Conservation (phyloP, 139 green algal species). For the Picochlorum sp. region DNA sequence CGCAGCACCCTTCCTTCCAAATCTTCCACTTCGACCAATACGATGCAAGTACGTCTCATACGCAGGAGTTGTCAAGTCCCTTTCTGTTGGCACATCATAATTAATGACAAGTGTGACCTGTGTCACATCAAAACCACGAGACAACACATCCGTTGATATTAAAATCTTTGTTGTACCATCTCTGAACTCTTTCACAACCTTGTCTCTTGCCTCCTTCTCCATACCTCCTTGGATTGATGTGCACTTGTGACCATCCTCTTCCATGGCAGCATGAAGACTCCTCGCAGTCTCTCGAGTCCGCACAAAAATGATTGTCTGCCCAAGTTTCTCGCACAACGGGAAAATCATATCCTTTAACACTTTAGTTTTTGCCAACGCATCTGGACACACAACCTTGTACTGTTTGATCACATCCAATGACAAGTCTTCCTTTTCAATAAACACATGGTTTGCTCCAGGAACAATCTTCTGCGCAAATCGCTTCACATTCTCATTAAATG, state of each 20-base stretch:
- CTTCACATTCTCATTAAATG: conserved; percentile 91
- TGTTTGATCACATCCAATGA: conserved; percentile 97
- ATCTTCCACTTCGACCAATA: conserved; percentile 89
- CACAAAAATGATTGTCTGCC: conserved; percentile 99
- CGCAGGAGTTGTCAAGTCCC: conserved; percentile 60
- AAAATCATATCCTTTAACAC: conserved; percentile 92
- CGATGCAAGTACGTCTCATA: conserved; percentile 98
- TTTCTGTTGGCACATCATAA: conserved; percentile 87
- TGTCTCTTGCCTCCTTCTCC: conserved; percentile 69
- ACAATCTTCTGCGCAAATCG: conserved; percentile 72
- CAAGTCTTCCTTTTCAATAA: conserved; percentile 85
- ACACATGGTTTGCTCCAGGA: conserved; percentile 75
- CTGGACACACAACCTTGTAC: conserved; percentile 81
- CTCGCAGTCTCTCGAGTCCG: conserved; percentile 55
- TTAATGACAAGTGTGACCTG: conserved; percentile 98
- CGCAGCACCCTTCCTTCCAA: conserved; percentile 90
- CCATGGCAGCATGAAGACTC: conserved; percentile 45
- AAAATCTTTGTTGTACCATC: conserved; percentile 89
- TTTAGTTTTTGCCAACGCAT: conserved; percentile 60
- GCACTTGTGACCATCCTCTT: conserved; percentile 85
- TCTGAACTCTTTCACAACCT: conserved; percentile 87
- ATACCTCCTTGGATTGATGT: conserved; percentile 88
- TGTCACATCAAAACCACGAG: conserved; percentile 91
- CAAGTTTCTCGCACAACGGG: conserved; percentile 87
- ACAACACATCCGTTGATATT: conserved; percentile 94